Conservation (phyloP, 805 yeast species). For the Schwanniomyces pseudopolymorphus region DNA sequence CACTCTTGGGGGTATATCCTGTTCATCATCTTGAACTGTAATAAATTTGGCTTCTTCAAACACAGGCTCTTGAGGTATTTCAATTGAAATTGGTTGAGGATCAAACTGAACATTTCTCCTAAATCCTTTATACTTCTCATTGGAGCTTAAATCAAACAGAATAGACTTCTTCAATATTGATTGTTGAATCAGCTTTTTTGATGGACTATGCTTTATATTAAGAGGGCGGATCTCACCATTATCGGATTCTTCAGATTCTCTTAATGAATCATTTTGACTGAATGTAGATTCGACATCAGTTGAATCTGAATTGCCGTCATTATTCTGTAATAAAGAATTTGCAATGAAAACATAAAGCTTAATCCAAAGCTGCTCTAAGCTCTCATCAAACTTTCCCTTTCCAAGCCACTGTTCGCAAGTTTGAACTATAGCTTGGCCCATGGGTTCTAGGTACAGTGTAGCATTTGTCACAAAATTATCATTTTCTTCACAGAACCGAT, state of each 20-base stretch:
- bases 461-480: conserved; percentile 22
- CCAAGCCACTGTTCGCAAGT: conserved; percentile 40
- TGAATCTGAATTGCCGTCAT: conserved; percentile 15
- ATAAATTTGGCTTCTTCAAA: conserved; percentile 6
- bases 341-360: conserved; percentile 40
- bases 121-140: conserved; percentile 42
- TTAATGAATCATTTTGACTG: conserved; percentile 10
- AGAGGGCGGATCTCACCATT: conserved; percentile 26
- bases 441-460: conserved; percentile 36
- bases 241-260: conserved; percentile 9
- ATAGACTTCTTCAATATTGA: conserved; percentile 12
- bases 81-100: conserved; percentile 22
- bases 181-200: neutral
- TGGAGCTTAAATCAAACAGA: conserved; percentile 25
- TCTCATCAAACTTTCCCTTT: conserved; percentile 24
- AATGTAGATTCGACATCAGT: conserved; percentile 24
- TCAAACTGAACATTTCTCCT: conserved; percentile 31
- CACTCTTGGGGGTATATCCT: neutral
- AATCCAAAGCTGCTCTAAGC: conserved; percentile 39
- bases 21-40: neutral
- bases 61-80: conserved; percentile 14
- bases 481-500: conserved; percentile 32
- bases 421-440: conserved; percentile 39
- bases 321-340: conserved; percentile 30
- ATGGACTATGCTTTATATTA: conserved; percentile 12